Evolutionary conservation across 768 basidiomycete genomes (phyloP).

Genomic region (Sporobolomyces pararoseus): DNA sequence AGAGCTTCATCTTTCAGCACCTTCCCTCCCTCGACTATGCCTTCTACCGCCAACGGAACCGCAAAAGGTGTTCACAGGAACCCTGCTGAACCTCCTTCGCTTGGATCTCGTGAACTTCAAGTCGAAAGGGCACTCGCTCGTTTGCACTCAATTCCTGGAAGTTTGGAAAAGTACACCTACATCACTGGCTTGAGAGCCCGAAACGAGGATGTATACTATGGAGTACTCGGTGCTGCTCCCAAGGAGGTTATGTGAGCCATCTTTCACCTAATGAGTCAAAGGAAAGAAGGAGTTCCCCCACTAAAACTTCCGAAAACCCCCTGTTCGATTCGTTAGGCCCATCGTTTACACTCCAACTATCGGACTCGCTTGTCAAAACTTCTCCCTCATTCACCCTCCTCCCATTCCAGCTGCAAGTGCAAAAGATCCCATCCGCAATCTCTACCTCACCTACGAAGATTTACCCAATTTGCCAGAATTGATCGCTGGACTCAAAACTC

Average conservation of each 20-base stretch:
- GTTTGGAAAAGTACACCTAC: constrained; percentile 77
- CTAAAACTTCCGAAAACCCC: neutral
- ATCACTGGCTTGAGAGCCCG: constrained; percentile 69
- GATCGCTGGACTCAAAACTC: constrained; percentile 54
- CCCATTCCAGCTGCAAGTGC: neutral
- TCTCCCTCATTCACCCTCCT: constrained; percentile 40
- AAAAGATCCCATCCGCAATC: constrained; percentile 40
- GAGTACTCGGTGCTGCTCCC: constrained; percentile 68
- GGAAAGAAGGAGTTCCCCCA: too few relatives aligned
- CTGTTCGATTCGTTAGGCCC: constrained; percentile 17
- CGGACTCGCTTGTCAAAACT: constrained; percentile 43
- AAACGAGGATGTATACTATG: constrained; percentile 73
- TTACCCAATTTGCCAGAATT: constrained; percentile 72
- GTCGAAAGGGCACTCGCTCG: constrained; percentile 42
- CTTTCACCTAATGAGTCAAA: too few relatives aligned
- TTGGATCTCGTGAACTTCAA: constrained; percentile 36
- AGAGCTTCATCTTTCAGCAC: too few relatives aligned
- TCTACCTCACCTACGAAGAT: constrained; percentile 69
- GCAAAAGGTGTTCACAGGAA: neutral
- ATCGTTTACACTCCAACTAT: constrained; percentile 30
- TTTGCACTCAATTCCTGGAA: constrained; percentile 24
- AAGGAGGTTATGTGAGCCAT: constrained; percentile 52
- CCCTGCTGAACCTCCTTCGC: neutral
- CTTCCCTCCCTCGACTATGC: too few relatives aligned
- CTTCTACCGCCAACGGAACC: too few relatives aligned